Evolutionary conservation across 805 yeast species (phyloP), one percentile per base, ranked within the genome.

Genomic region (Saccharomycopsis sp.): DNA sequence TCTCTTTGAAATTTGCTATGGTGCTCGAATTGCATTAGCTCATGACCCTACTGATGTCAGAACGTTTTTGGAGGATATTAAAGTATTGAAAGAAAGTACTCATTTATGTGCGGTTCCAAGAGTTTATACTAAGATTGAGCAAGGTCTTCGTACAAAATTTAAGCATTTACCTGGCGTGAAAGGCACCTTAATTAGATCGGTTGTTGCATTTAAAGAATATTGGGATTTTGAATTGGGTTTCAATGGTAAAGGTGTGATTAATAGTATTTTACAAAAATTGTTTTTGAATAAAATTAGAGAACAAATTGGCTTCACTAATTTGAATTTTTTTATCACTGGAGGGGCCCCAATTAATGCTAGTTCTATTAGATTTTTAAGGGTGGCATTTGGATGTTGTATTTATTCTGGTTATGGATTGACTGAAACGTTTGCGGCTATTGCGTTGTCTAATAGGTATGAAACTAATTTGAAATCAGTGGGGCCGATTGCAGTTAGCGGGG

Each of bases 291-390:
- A 66, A 55, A 51, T 67, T 39, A 53, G 61, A 42, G 51, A 56
- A 52, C 55, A 57, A 37, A 52, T 70, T 4, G 76, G 76, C 0
- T 60, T 71, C 52, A 63, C 61, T 20, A 57, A 68, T 17, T 54
- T 64, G 20, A 48, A 53, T n/a, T 51, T 56, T 36, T 51, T 62
- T 31, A 57, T 62, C 19, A 56, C 65, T 29, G 82, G 85, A 2
- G 75, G 81, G 41, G 85, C 85, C 4, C 85, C 86, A 27, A 68
- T 79, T 47, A 65, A 77, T 36, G 67, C 71, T 13, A 72, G 67
- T 40, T 72, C 82, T 2, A 64, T 77, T 23, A 67, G 64, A 50
- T 79, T 77, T 57, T 56, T 79, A 49, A 72, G 73, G 55, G 73
- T 75, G 4, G 60, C 76, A 0, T 64, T 79, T 37, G 69, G 70